These are phyloP conservation scores for Camptophora hylomeconis DNA, from an alignment of 2,329 filamentous ascomycete genomes.

Conservation along the genomic window DNA sequence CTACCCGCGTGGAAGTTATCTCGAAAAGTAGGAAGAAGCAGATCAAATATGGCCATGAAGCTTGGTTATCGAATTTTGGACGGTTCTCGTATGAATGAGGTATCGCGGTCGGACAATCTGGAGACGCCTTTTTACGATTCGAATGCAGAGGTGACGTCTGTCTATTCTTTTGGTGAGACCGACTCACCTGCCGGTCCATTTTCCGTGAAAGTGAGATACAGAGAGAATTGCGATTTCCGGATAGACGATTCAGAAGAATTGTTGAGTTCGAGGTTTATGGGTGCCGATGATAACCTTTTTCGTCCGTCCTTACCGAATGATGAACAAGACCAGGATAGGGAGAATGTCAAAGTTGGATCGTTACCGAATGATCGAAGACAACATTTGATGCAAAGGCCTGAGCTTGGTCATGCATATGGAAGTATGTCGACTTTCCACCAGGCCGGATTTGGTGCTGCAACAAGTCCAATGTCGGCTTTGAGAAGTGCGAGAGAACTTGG, in stretches of 20 bases:
- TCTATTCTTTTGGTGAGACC: slow-evolving; percentile 69
- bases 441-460: slow-evolving; percentile 61
- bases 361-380: slow-evolving; percentile 48
- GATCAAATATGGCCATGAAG: slow-evolving; percentile 49
- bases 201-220: slow-evolving; percentile 68
- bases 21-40: slow-evolving; percentile 58
- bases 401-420: slow-evolving; percentile 70
- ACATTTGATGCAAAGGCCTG: slow-evolving; percentile 34
- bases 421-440: slow-evolving; percentile 79
- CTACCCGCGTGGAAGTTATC: slow-evolving; percentile 79
- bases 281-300: slow-evolving; percentile 77
- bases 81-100: slow-evolving; percentile 37
- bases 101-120: slow-evolving; percentile 53
- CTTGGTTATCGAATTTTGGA: slow-evolving; percentile 69
- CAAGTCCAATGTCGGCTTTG: slow-evolving; percentile 75
- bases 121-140: slow-evolving; percentile 56
- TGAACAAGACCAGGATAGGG: slow-evolving; percentile 24
- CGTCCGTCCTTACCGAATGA: slow-evolving; percentile 59
- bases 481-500: slow-evolving; percentile 49
- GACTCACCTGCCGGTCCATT: slow-evolving; percentile 79
- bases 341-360: slow-evolving; percentile 48
- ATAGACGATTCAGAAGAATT: slow-evolving; percentile 85
- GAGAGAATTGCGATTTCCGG: slow-evolving; percentile 78
- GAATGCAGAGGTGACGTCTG: slow-evolving; percentile 51
- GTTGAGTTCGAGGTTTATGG: slow-evolving; percentile 86